A percentile compares a stretch with the other conserved stretches of the same genome.
Conservation (phyloP, 805 yeast species). For the Hanseniaspora lindneri region DNA sequence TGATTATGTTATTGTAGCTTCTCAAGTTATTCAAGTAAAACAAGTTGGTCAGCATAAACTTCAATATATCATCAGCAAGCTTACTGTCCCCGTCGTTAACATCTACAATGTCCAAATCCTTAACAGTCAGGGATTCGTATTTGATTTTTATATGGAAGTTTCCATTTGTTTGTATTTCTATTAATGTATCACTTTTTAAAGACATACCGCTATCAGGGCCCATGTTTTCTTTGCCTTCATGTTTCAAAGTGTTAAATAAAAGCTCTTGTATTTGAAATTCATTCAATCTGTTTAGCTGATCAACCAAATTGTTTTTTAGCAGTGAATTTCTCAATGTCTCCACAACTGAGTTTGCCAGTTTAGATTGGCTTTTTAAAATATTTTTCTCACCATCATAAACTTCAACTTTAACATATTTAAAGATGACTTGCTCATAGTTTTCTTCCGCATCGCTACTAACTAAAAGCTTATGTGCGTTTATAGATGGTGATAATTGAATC, state of each 20-base stretch:
- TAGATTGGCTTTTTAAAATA: neutral
- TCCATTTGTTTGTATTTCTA: neutral
- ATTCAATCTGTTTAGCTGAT: conserved; percentile 8
- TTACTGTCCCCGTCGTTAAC: neutral
- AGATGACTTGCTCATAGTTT: neutral
- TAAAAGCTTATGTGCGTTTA: conserved; percentile 3
- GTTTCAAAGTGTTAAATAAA: conserved; percentile 9
- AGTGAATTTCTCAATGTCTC: neutral
- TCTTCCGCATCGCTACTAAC: neutral
- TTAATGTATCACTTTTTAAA: neutral
- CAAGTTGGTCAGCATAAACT: conserved; percentile 3
- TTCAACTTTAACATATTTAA: conserved; percentile 7
- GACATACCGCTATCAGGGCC: neutral
- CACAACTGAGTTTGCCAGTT: neutral
- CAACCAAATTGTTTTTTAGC: neutral
- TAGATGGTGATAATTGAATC: conserved; percentile 1
- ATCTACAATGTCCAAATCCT: neutral
- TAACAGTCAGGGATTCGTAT: neutral
- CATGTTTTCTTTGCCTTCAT: conserved; percentile 3
- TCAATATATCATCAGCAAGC: neutral
- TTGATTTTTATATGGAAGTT: neutral
- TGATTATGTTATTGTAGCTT: conserved; percentile 4
- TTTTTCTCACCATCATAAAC: neutral
- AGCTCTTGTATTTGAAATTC: conserved; percentile 10
- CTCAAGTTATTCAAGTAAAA: conserved; percentile 4